These are phyloP conservation scores for Zangia roseola DNA, from an alignment of 768 basidiomycete species.

Conservation along the genomic window DNA sequence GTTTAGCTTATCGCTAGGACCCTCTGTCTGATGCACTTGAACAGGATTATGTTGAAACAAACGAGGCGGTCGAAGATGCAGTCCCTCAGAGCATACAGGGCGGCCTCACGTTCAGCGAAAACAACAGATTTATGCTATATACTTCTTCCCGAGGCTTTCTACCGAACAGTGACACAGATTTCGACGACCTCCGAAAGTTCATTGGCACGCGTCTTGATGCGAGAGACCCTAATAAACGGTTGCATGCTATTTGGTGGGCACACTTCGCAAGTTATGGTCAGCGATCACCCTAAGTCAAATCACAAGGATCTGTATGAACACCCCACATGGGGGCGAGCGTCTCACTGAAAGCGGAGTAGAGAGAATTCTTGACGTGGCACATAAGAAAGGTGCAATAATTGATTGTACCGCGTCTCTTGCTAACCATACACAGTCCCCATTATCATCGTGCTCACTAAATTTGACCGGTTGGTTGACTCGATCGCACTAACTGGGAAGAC, in stretches of 20 bases:
- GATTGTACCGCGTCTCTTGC: neutral
- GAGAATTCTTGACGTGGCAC: conserved; percentile 3
- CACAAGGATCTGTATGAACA: conserved; percentile 5
- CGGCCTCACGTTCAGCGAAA: neutral
- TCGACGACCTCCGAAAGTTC: conserved; percentile 1
- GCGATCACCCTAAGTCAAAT: neutral
- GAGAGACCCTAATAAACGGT: neutral
- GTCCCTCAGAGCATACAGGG: neutral
- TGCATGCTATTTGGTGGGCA: conserved; percentile 8
- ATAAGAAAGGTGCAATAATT: conserved; percentile 2
- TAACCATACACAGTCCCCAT: neutral
- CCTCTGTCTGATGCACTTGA: neutral
- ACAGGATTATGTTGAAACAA: neutral
- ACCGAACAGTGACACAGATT: conserved; percentile 8
- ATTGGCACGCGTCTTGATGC: neutral
- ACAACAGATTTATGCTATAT: conserved; percentile 5
- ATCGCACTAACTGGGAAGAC: neutral
- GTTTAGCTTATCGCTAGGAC: neutral
- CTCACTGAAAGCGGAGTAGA: conserved; percentile 9
- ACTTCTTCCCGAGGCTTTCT: conserved; percentile 2
- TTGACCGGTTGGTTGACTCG: conserved; percentile 2
- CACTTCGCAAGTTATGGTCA: neutral
- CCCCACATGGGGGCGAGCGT: conserved; percentile 5
- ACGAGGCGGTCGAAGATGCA: neutral
- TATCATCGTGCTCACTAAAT: conserved; percentile 6